phyloP scores from a whole-genome alignment of 1,139 yeast species.

The Protomyces inouyei region DNA sequence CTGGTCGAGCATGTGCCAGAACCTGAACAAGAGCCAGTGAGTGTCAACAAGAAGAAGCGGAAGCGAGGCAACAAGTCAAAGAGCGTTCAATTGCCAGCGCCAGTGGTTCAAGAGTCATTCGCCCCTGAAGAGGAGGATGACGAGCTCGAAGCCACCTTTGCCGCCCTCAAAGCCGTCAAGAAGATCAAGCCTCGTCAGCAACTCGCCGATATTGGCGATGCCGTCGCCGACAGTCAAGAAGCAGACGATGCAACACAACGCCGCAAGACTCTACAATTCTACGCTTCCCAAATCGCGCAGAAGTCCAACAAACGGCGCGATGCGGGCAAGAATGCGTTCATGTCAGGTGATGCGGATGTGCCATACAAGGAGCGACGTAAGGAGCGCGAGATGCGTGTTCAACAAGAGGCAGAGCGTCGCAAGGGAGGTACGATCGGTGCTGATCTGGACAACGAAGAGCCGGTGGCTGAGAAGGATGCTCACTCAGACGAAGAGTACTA shows the following conservation, averaged over 20 bases:
- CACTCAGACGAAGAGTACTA: conserved; percentile 46
- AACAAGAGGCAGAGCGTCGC: conserved; percentile 83
- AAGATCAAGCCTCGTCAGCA: conserved; percentile 30
- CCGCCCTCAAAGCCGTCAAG: conserved; percentile 43
- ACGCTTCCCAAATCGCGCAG: conserved; percentile 93
- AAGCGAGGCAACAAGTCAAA: conserved; percentile 33
- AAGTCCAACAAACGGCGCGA: conserved; percentile 47
- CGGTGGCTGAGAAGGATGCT: conserved; percentile 38
- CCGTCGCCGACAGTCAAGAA: conserved; percentile 65
- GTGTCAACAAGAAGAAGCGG: conserved; percentile 28
- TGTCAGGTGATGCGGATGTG: conserved; percentile 78
- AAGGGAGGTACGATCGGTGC: conserved; percentile 57
- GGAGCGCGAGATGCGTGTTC: conserved; percentile 79
- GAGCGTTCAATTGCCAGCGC: conserved; percentile 27
- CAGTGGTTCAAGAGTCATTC: conserved; percentile 33
- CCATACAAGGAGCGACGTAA: conserved; percentile 88
- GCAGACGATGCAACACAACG: conserved; percentile 78
- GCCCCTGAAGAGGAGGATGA: conserved; percentile 37
- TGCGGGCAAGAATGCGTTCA: conserved; percentile 40
- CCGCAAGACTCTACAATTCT: conserved; percentile 82
- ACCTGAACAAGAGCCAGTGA: conserved; percentile 29
- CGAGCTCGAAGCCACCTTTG: conserved; percentile 48
- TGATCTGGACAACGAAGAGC: conserved; percentile 51
- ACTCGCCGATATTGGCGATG: conserved; percentile 58
- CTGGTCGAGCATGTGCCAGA: conserved; percentile 28